Evolutionary conservation across 495 filamentous ascomycete genomes (phyloP).

Genomic region (Podospora conica): DNA sequence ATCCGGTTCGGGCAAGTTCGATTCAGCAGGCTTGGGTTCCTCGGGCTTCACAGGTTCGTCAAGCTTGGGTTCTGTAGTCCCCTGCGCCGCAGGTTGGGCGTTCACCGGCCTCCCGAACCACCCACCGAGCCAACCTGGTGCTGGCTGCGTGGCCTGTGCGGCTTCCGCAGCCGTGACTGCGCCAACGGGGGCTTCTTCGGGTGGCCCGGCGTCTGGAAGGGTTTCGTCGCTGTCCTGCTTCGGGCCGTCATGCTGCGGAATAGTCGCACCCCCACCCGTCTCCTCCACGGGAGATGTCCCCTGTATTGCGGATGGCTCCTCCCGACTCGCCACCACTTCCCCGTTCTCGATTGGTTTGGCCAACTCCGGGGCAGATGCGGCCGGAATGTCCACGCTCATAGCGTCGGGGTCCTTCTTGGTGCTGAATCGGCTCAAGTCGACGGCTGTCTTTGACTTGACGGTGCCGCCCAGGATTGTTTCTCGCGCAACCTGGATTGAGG

Average conservation of each 20-base stretch:
- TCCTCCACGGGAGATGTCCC: background rate
- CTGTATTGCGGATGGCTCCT: background rate
- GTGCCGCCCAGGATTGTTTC: constrained; percentile 65
- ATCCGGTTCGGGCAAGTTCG: constrained; percentile 17
- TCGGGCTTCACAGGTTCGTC: background rate
- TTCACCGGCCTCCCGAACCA: constrained; percentile 43
- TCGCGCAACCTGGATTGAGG: constrained; percentile 68
- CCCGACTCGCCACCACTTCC: background rate
- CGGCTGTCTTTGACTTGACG: constrained; percentile 29
- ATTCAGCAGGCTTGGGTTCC: background rate
- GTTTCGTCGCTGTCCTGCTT: background rate
- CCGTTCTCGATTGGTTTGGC: constrained; percentile 19
- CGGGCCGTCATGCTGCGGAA: background rate
- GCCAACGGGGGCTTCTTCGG: constrained; percentile 4
- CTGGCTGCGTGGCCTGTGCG: constrained; percentile 29
- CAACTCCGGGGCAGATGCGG: constrained; percentile 22
- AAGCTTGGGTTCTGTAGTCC: background rate
- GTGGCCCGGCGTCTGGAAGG: background rate
- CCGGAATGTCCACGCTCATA: constrained; percentile 20
- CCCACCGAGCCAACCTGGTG: constrained; percentile 50
- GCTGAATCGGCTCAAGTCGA: constrained; percentile 45
- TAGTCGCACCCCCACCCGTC: background rate
- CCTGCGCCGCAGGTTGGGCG: background rate
- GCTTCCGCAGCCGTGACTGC: constrained; percentile 6
- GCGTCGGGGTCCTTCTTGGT: constrained; percentile 31